Base-by-base conservation (phyloP, 2,329 filamentous ascomycete genomes). In the Cucurbitaria berberidis region DNA sequence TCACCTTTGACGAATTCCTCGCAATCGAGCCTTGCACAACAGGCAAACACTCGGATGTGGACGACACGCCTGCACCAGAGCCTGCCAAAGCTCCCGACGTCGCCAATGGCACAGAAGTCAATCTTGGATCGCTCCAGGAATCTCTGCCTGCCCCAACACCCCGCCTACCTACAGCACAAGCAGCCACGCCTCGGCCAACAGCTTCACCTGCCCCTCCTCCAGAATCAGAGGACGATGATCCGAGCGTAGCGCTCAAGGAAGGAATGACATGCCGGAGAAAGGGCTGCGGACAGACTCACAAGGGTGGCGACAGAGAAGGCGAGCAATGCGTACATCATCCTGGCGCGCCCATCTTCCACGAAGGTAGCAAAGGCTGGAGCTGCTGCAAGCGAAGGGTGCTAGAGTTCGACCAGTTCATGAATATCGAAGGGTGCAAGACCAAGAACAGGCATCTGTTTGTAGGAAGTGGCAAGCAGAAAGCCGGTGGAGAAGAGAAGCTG, bases 1-100 rank as follows among this genome's bases (percentile, higher is more conserved):
- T 99, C 67, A 97, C 92, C 54, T 99, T 99, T 74, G 95, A 99
- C 78, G 95, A 99, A 79, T 99, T 99, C 82, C 90, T 99, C 76
- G 77, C 82, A 55, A 98, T 99, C 67, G 82, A 90, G 44, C 93
- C 95, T 32, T 99, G 95, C 82, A 96, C 95, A 22, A 90, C 88
- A 11, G 95, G 95, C 69, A 93, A 88, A 68, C 95, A 99, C 80
- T 95, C 90, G 53, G 92, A 91, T 11, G 89, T 95, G 57, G 93
- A 97, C 62, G 85, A 88, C 67, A 85, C 84, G 6, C 82, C 87
- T 16, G 76, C 53, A 69, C 80, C 79, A 15, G 80, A 76, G 77
- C 66, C 75, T 67, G 74, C 82, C 16, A 76, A 78, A 29, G 55
- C 78, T 62, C 60, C 83, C 79, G 74, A 79, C 77, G 51, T 80